phyloP scores from a whole-genome alignment of 2,329 filamentous ascomycete species.

The Pleoardoris graminearum region DNA sequence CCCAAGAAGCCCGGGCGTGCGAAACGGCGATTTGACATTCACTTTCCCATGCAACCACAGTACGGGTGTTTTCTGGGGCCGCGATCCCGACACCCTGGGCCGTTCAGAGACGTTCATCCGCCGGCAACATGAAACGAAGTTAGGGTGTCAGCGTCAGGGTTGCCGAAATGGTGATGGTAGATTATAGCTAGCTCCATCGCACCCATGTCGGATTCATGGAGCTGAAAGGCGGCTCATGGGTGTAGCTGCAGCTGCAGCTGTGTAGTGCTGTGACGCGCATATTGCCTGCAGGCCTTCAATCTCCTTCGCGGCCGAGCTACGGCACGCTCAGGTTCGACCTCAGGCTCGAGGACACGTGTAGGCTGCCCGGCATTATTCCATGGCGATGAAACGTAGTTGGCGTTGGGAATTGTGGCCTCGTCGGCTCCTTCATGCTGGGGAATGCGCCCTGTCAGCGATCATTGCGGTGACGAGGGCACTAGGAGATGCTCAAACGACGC shows the following conservation, averaged over 20 bases:
- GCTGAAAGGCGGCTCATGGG: constrained; percentile 2
- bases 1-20: too few relatives aligned
- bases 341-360: constrained; percentile 1
- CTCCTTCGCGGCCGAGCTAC: constrained; percentile 3
- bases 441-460: constrained; percentile 4
- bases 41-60: too few relatives aligned
- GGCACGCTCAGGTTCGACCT: neutral
- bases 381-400: constrained; percentile 1
- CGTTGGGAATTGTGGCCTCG: neutral
- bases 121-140: constrained; percentile 6
- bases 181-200: neutral
- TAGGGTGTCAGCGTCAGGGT: neutral
- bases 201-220: neutral
- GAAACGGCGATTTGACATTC: too few relatives aligned
- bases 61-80: neutral
- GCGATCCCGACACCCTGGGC: neutral
- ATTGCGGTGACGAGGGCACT: neutral
- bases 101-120: constrained; percentile 6
- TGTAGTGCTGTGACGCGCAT: constrained; percentile 5
- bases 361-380: neutral
- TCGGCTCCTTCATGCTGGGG: constrained; percentile 1
- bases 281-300: constrained; percentile 6
- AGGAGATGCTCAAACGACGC: neutral
- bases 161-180: neutral
- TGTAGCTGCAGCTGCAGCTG: neutral